Percentiles rank a stretch among this genome's conserved stretches.
These are phyloP conservation scores for Colletotrichum neosansevieriae DNA, from an alignment of 2,329 filamentous ascomycete genomes.

Conservation along the genomic window DNA sequence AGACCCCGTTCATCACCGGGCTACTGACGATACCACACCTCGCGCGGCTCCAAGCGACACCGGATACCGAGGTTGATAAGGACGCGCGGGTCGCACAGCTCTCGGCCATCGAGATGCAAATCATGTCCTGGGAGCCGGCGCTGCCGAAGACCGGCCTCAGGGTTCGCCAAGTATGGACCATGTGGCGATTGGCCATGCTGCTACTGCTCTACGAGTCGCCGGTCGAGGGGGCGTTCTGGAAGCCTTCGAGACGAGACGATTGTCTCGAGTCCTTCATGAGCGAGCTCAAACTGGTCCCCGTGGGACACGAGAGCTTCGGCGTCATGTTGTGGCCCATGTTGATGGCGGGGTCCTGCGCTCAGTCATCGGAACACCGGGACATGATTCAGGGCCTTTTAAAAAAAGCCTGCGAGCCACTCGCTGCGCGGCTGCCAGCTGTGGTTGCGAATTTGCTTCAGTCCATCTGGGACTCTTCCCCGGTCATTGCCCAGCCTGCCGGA, in stretches of 20 bases:
- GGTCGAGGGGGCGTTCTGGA: slow-evolving; percentile 1
- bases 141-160: background rate
- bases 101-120: slow-evolving; percentile 3
- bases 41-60: background rate
- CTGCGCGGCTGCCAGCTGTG: background rate
- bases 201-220: slow-evolving; percentile 15
- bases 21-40: slow-evolving; percentile 10
- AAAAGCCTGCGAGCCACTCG: background rate
- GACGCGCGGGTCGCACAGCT: background rate
- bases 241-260: background rate
- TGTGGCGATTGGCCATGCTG: slow-evolving; percentile 6
- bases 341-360: background rate
- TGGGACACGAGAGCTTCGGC: background rate
- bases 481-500: too few relatives aligned
- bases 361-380: background rate
- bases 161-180: slow-evolving; percentile 6
- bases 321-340: slow-evolving; percentile 17
- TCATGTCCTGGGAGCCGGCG: slow-evolving; percentile 11
- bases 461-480: background rate
- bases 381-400: background rate
- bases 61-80: background rate
- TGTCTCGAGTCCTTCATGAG: slow-evolving; percentile 11
- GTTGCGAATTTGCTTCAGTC: background rate
- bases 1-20: slow-evolving; percentile 1
- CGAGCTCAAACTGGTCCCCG: background rate